Conservation (phyloP, 75 land plant genomes). For the Cryptomeria japonica region DNA sequence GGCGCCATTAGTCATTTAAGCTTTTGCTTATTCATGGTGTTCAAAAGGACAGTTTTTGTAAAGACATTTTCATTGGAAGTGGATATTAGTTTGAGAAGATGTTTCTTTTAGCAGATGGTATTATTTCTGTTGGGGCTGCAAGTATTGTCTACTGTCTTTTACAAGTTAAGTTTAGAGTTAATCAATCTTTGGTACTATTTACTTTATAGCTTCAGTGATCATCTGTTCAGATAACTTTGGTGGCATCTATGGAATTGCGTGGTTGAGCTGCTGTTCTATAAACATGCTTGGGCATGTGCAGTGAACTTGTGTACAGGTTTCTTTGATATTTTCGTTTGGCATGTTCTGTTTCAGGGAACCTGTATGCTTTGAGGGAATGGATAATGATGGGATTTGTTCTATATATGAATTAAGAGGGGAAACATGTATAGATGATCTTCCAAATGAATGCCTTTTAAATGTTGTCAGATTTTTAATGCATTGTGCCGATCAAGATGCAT, state of each 20-base stretch:
- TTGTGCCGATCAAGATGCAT: conserved; percentile 15
- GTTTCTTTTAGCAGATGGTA: background rate
- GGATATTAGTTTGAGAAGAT: background rate
- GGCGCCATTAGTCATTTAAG: background rate
- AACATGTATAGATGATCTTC: conserved; percentile 15
- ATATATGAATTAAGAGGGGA: background rate
- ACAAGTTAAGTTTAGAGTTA: background rate
- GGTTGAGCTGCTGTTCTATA: background rate
- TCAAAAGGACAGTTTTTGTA: background rate
- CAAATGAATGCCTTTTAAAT: conserved; percentile 23
- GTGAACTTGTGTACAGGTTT: background rate
- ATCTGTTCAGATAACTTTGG: conserved; percentile 7
- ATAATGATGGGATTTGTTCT: background rate
- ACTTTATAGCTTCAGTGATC: background rate
- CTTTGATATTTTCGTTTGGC: background rate
- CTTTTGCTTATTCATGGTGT: background rate
- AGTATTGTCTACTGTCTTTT: background rate
- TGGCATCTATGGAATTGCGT: background rate
- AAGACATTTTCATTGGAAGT: background rate
- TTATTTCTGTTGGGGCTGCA: background rate
- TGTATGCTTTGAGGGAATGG: background rate
- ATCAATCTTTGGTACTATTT: background rate
- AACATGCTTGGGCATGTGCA: background rate
- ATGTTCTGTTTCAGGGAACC: background rate
- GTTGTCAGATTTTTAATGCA: conserved; percentile 12